Conservation (phyloP, 176 grass and related monocot genomes). For the Thinopyrum elongatum region DNA sequence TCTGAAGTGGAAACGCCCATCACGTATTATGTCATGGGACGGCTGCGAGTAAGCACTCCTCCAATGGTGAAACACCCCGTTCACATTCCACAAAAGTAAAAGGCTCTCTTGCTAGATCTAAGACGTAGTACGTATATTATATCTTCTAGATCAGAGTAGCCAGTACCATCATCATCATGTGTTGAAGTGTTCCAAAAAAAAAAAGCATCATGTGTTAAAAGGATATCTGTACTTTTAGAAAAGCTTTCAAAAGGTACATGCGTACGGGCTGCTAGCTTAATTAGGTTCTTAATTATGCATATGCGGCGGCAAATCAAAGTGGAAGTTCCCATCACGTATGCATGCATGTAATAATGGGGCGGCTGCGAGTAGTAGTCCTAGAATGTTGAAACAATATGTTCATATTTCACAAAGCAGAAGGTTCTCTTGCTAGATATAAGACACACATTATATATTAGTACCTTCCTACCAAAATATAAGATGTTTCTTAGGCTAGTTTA, state of each 20-base stretch:
- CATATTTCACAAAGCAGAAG: neutral
- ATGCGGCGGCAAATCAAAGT: neutral
- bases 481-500: no score
- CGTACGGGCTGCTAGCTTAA: neutral
- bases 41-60: neutral
- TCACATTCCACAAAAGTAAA: neutral
- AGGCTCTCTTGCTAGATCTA: neutral
- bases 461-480: no score
- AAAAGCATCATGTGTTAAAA: neutral
- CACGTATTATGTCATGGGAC: slow-evolving; percentile 1
- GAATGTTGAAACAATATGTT: neutral
- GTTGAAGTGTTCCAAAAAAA: no score
- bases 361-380: neutral
- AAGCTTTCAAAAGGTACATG: neutral
- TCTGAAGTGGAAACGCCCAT: slow-evolving; percentile 4
- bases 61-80: neutral
- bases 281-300: neutral
- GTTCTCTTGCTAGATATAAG: neutral
- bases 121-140: neutral
- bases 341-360: neutral
- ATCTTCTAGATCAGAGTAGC: neutral
- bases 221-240: neutral
- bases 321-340: no score
- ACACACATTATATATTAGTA: neutral
- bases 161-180: no score